phyloP scores from a whole-genome alignment of 2,329 filamentous ascomycete species.

The Cladophialophora yegresii region DNA sequence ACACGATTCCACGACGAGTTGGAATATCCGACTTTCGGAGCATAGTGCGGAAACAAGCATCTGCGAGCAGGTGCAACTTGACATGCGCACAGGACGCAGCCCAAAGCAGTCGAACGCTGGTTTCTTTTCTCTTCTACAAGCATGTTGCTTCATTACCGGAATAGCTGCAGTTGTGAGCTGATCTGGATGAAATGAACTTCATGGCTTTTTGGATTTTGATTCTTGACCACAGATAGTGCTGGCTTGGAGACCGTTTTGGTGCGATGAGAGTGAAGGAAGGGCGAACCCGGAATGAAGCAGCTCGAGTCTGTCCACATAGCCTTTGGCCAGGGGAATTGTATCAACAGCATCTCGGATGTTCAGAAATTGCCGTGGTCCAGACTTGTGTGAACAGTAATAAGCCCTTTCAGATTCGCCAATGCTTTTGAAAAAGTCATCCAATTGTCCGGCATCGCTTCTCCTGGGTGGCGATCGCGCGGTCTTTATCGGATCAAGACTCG shows the following conservation, averaged over 20 bases:
- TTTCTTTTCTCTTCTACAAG: slow-evolving; percentile 27
- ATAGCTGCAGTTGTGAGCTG: not conserved
- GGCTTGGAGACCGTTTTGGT: slow-evolving; percentile 21
- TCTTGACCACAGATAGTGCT: slow-evolving; percentile 12
- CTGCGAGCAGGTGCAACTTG: not conserved
- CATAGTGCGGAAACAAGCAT: not conserved
- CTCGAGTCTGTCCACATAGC: slow-evolving; percentile 21
- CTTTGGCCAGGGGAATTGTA: slow-evolving; percentile 16
- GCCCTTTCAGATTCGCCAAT: not conserved
- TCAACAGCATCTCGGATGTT: slow-evolving; percentile 17
- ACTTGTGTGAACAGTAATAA: not conserved
- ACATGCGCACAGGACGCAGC: slow-evolving; percentile 15
- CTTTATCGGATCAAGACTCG: not conserved
- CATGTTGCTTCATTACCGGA: slow-evolving; percentile 18
- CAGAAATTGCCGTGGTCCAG: slow-evolving; percentile 3
- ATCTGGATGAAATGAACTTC: slow-evolving; percentile 13
- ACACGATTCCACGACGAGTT: slow-evolving; percentile 26
- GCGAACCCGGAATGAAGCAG: not conserved
- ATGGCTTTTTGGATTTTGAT: slow-evolving; percentile 18
- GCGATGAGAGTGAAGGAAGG: slow-evolving; percentile 1
- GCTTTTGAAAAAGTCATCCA: not conserved
- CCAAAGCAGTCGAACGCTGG: slow-evolving; percentile 11
- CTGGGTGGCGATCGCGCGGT: not conserved
- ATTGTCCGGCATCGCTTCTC: not conserved
- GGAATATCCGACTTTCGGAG: not conserved